These are phyloP conservation scores for Leishmania tarentolae DNA, from an alignment of 208 protist genomes.

Conservation along the genomic window DNA sequence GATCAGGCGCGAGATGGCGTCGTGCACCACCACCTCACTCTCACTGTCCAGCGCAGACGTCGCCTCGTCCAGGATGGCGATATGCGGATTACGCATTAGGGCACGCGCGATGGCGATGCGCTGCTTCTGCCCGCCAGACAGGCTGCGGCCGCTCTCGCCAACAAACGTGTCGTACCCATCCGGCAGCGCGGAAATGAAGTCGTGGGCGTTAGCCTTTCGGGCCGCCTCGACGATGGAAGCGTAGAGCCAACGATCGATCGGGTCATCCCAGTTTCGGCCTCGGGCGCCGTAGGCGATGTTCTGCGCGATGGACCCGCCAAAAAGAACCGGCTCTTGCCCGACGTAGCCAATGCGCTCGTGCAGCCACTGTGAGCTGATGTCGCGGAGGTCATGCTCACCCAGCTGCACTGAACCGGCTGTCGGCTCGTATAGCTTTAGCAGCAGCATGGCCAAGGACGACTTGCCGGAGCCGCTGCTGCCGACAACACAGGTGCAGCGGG, in stretches of 20 bases:
- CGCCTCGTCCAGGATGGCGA: slow-evolving; percentile 94
- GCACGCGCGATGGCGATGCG: slow-evolving; percentile 94
- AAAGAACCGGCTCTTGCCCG: slow-evolving; percentile 85
- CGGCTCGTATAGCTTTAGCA: slow-evolving; percentile 87
- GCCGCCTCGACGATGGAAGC: slow-evolving; percentile 66
- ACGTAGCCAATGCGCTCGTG: slow-evolving; percentile 82
- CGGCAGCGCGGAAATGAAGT: slow-evolving; percentile 87
- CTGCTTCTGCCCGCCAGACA: slow-evolving; percentile 95
- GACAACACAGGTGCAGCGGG: slow-evolving; percentile 81
- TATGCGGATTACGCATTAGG: slow-evolving; percentile 79
- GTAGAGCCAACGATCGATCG: slow-evolving; percentile 78
- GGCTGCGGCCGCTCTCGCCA: slow-evolving; percentile 82
- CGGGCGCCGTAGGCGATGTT: slow-evolving; percentile 88
- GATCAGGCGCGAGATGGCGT: slow-evolving; percentile 78
- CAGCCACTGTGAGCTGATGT: slow-evolving; percentile 77
- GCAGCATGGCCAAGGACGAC: slow-evolving; percentile 79
- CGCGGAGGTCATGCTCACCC: slow-evolving; percentile 58
- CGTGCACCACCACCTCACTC: slow-evolving; percentile 90
- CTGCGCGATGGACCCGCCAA: slow-evolving; percentile 84
- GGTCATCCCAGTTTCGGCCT: slow-evolving; percentile 76
- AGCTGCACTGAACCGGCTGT: slow-evolving; percentile 60
- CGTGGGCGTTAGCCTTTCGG: slow-evolving; percentile 84
- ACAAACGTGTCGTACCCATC: slow-evolving; percentile 92
- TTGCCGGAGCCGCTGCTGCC: slow-evolving; percentile 86
- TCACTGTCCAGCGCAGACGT: slow-evolving; percentile 91